phyloP scores from a whole-genome alignment of 129 eudicot species.

The sunflower (Helianthus annuus) region DNA sequence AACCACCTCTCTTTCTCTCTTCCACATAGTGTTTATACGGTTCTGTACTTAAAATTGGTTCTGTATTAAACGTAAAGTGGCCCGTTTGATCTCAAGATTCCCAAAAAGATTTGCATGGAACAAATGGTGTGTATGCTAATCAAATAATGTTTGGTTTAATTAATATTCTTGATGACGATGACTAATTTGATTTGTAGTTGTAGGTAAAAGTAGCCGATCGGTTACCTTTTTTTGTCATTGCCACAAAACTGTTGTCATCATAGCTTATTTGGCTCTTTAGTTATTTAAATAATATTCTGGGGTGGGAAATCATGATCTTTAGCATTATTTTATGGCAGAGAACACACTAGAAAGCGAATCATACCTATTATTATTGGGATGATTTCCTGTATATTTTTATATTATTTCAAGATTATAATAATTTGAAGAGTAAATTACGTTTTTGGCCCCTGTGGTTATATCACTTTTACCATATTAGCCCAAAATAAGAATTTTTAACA shows the following conservation, averaged over 20 bases:
- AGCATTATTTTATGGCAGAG: constrained; percentile 35
- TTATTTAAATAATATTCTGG: constrained; percentile 20
- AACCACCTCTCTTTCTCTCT: too few species aligned
- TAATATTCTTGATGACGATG: constrained; percentile 19
- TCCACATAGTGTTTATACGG: too few species aligned
- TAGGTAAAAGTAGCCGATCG: constrained; percentile 18
- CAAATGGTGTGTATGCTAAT: neutral
- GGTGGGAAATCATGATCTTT: constrained; percentile 43
- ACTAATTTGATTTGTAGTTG: constrained; percentile 16
- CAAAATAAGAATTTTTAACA: too few species aligned
- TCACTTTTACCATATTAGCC: too few species aligned
- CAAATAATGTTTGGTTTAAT: constrained; percentile 5
- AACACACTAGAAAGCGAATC: constrained; percentile 35
- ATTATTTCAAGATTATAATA: neutral
- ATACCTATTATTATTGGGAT: constrained; percentile 37
- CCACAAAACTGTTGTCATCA: constrained; percentile 33
- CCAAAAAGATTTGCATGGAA: neutral
- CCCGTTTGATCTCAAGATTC: too few species aligned
- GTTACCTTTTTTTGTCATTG: constrained; percentile 31
- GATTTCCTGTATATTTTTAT: neutral
- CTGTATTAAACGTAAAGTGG: too few species aligned
- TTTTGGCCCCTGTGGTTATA: too few species aligned
- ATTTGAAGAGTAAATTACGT: too few species aligned
- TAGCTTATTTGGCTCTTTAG: constrained; percentile 30
- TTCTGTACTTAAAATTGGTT: too few species aligned